A percentile compares a stretch with the other conserved stretches of the same genome.
phyloP scores from a whole-genome alignment of 225 moss, liverwort and hornwort genomes.

The Sphagnum tenellum region DNA sequence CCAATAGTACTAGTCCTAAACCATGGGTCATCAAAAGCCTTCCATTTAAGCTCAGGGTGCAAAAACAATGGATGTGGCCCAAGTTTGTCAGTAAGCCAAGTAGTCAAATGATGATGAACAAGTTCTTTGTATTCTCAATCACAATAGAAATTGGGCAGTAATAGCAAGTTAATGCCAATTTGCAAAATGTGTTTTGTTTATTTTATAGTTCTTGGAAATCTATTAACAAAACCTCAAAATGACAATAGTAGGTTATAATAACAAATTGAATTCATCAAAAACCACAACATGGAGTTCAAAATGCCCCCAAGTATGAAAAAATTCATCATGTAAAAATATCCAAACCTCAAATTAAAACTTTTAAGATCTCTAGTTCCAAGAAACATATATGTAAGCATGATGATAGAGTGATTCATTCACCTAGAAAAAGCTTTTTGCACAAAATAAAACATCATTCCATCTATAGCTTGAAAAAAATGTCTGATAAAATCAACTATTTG shows the following conservation, averaged over 20 bases:
- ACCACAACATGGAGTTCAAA: not conserved
- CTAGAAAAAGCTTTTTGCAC: not conserved
- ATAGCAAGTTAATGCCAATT: not conserved
- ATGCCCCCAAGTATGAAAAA: not conserved
- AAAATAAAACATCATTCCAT: not conserved
- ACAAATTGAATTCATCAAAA: not conserved
- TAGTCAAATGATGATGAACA: not conserved
- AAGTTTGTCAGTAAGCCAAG: not conserved
- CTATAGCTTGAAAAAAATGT: too few species aligned
- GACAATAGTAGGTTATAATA: not conserved
- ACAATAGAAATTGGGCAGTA: not conserved
- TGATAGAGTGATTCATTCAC: too few species aligned
- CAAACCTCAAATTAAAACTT: slow-evolving; percentile 32
- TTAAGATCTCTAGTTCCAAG: too few species aligned
- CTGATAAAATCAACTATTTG: too few species aligned
- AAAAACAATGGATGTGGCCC: not conserved
- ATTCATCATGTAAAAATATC: not conserved
- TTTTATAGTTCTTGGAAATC: not conserved
- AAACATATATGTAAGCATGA: too few species aligned
- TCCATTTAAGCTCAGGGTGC: not conserved
- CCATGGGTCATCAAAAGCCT: not conserved
- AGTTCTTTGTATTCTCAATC: not conserved
- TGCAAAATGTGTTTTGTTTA: not conserved
- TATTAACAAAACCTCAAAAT: not conserved
- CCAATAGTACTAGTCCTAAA: not conserved